A percentile compares a stretch with the other conserved stretches of the same genome.
phyloP scores from a whole-genome alignment of 805 yeast species.

The Myxozyma nipponensis region DNA sequence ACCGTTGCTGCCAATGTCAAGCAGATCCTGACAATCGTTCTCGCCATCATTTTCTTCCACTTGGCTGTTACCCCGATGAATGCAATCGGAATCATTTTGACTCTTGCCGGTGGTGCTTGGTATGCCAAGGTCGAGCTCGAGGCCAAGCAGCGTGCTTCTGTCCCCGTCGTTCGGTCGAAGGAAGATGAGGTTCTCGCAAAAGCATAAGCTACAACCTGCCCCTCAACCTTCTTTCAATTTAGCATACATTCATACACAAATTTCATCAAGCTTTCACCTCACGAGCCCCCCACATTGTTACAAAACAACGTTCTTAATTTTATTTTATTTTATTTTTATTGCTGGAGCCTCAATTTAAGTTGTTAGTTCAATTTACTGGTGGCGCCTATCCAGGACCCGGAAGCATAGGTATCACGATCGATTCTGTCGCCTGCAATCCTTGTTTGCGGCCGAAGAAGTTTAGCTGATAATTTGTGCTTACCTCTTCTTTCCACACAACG shows the following conservation, averaged over 20 bases:
- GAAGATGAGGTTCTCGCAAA: slow-evolving; percentile 12
- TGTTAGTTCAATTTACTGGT: too few species aligned
- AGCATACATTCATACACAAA: background rate
- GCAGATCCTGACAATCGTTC: slow-evolving; percentile 33
- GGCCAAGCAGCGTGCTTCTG: slow-evolving; percentile 14
- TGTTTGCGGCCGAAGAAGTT: too few species aligned
- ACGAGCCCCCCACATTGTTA: too few species aligned
- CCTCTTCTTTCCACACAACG: too few species aligned
- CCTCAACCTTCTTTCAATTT: background rate
- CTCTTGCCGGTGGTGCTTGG: slow-evolving; percentile 34
- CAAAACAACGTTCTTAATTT: background rate
- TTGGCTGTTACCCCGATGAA: slow-evolving; percentile 32
- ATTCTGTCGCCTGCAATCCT: too few species aligned
- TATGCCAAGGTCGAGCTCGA: slow-evolving; percentile 31
- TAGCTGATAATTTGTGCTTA: too few species aligned
- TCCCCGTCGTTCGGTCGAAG: slow-evolving; percentile 12
- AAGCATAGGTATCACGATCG: too few species aligned
- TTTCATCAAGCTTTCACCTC: too few species aligned
- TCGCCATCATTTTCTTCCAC: slow-evolving; percentile 33
- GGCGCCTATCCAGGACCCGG: too few species aligned
- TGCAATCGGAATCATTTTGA: slow-evolving; percentile 31
- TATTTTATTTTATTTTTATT: background rate
- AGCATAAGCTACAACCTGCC: slow-evolving; percentile 5
- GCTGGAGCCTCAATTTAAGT: background rate
- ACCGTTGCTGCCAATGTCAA: slow-evolving; percentile 34